Evolutionary conservation across 2,329 filamentous ascomycete genomes (phyloP).

Genomic region (Pseudopithomyces maydicus): DNA sequence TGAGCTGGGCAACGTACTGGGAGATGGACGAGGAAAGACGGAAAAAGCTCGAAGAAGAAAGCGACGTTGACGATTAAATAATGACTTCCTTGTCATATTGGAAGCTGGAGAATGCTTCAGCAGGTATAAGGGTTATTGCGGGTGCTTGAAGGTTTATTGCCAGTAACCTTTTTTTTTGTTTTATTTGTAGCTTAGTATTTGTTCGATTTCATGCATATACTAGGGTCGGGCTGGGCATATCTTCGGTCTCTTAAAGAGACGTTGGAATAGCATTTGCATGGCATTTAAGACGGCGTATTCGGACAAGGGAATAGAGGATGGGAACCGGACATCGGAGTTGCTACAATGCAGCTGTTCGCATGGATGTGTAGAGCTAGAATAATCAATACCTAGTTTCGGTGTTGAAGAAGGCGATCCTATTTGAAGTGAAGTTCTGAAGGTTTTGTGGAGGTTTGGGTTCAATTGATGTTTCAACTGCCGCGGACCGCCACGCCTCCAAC

Average conservation of each 20-base stretch:
- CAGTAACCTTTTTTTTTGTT: neutral
- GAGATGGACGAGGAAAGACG: slow-evolving; percentile 87
- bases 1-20: slow-evolving; percentile 89
- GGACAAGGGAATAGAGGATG: neutral
- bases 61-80: slow-evolving; percentile 49
- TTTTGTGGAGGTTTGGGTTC: neutral
- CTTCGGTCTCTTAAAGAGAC: neutral
- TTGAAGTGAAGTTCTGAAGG: neutral
- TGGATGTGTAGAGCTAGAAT: neutral
- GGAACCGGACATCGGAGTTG: neutral
- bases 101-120: neutral
- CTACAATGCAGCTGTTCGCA: neutral
- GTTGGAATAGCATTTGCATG: neutral
- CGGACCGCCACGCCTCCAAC: neutral
- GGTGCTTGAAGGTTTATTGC: neutral
- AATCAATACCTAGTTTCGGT: neutral
- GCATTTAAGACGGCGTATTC: slow-evolving; percentile 1
- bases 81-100: too few species aligned
- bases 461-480: neutral
- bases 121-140: neutral
- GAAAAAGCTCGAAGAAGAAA: slow-evolving; percentile 57
- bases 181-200: neutral
- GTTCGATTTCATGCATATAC: neutral
- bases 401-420: neutral
- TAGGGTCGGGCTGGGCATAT: neutral